Conservation (phyloP, 2,329 filamentous ascomycete genomes). For the Scopulariopsis brevicaulis region DNA sequence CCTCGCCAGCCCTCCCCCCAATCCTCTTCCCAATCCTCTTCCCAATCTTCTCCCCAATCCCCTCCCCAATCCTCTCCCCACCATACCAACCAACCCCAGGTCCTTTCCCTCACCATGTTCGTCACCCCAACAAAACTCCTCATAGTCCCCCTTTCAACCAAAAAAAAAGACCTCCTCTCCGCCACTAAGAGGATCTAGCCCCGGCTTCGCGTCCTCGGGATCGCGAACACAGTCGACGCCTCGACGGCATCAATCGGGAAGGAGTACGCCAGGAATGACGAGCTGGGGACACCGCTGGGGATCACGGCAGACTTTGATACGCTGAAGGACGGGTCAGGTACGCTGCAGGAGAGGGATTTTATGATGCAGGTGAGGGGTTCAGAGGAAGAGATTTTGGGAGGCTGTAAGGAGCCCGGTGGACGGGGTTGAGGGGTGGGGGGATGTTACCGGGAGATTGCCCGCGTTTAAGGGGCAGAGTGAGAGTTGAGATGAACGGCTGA, state of each 20-base stretch:
- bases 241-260: constrained; percentile 83
- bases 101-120: constrained; percentile 31
- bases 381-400: constrained; percentile 58
- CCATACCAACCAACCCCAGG: constrained; percentile 15
- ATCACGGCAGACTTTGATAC: constrained; percentile 89
- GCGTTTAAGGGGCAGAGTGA: constrained; percentile 62
- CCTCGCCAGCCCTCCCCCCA: too few relatives aligned
- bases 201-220: constrained; percentile 56
- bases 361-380: constrained; percentile 73
- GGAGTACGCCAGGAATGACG: constrained; percentile 79
- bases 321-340: constrained; percentile 68
- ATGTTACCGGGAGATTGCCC: constrained; percentile 68
- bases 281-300: constrained; percentile 78
- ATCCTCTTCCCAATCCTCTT: too few relatives aligned
- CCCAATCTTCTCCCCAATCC: too few relatives aligned
- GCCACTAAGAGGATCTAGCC: constrained; percentile 54
- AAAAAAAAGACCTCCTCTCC: constrained; percentile 59
- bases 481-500: background rate
- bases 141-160: constrained; percentile 70
- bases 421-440: constrained; percentile 43
- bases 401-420: constrained; percentile 43
- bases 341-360: constrained; percentile 71
- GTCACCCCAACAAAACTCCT: constrained; percentile 81
- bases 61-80: constrained; percentile 21
- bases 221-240: constrained; percentile 71